Percentiles rank a stretch among this genome's conserved stretches.
phyloP scores from a whole-genome alignment of 78 protist species.

The Speleostelium caveatum region DNA sequence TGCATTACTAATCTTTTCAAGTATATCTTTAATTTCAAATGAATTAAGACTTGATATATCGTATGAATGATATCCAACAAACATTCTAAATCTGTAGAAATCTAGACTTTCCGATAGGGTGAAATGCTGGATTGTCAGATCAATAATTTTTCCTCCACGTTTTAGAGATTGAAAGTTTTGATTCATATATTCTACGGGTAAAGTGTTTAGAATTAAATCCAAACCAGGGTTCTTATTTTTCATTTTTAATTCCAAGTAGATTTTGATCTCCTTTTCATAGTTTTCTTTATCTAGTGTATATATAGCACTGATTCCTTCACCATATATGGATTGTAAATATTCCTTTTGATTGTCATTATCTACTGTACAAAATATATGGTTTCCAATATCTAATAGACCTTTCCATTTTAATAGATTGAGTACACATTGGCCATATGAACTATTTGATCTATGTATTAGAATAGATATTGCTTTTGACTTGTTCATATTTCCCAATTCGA shows the following conservation, averaged over 20 bases:
- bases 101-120: background rate
- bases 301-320: too few species aligned
- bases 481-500: background rate
- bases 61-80: background rate
- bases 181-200: conserved; percentile 9
- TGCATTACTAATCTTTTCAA: too few species aligned
- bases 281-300: too few species aligned
- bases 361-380: too few species aligned
- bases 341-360: too few species aligned
- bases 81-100: background rate
- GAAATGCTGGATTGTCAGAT: conserved; percentile 1
- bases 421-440: conserved; percentile 22
- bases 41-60: too few species aligned
- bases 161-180: background rate
- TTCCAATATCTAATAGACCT: too few species aligned
- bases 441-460: conserved; percentile 12
- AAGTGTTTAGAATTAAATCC: conserved; percentile 47
- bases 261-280: too few species aligned
- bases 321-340: too few species aligned
- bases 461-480: too few species aligned
- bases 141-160: conserved; percentile 43
- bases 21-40: too few species aligned
- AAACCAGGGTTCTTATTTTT: conserved; percentile 21
- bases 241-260: too few species aligned
- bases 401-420: background rate